Conservation (phyloP, 345 rosid genomes). For the Pistacia atlantica region DNA sequence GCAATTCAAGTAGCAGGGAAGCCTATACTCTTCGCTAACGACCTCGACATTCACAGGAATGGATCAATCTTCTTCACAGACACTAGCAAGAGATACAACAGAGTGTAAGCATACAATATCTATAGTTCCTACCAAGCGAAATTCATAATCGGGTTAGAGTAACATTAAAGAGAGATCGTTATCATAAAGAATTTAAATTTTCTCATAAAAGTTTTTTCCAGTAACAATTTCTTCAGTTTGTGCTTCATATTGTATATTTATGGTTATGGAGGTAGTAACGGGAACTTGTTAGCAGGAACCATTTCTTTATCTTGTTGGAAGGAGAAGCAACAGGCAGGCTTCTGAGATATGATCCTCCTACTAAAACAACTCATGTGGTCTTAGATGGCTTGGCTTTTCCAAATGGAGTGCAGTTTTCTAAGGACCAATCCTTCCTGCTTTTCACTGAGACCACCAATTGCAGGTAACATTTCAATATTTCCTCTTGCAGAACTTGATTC, state of each 20-base stretch:
- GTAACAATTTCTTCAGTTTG: too few species aligned
- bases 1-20: slow-evolving; percentile 70
- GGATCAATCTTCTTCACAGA: slow-evolving; percentile 96
- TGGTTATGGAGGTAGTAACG: too few species aligned
- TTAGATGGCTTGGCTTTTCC: slow-evolving; percentile 92
- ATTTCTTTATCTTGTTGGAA: slow-evolving; percentile 88
- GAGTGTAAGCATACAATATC: slow-evolving; percentile 56
- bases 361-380: slow-evolving; percentile 72
- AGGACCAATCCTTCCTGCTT: slow-evolving; percentile 76
- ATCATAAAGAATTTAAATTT: too few species aligned
- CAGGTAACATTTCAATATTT: slow-evolving; percentile 51
- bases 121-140: neutral
- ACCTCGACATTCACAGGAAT: slow-evolving; percentile 78
- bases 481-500: neutral
- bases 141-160: too few species aligned
- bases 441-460: slow-evolving; percentile 94
- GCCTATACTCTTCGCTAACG: slow-evolving; percentile 89
- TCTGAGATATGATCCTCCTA: slow-evolving; percentile 85
- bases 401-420: slow-evolving; percentile 84
- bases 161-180: too few species aligned
- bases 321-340: slow-evolving; percentile 95
- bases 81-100: slow-evolving; percentile 85
- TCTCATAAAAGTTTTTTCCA: too few species aligned
- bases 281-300: slow-evolving; percentile 49
- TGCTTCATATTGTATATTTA: too few species aligned